Conservation (phyloP, 1,284 basidiomycete species). For the Malassezia nana region DNA sequence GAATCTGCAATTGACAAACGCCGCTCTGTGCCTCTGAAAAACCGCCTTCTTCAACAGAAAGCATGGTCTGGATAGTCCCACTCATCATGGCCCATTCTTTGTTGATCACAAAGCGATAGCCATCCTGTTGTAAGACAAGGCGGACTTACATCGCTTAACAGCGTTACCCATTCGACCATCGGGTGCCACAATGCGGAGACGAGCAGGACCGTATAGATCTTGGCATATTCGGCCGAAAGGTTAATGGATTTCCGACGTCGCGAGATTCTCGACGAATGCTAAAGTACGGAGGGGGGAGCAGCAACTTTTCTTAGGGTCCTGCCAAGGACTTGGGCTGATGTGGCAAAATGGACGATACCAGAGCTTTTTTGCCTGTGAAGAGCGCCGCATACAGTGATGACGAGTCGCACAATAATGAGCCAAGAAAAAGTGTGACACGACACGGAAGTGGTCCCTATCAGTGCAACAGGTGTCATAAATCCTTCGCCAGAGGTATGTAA, state of each 20-base stretch:
- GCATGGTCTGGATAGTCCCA: conserved; percentile 35
- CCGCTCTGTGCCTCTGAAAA: conserved; percentile 50
- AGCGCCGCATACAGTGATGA: neutral
- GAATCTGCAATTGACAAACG: conserved; percentile 48
- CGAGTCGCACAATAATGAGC: neutral
- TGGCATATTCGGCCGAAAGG: conserved; percentile 11
- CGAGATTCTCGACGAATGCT: neutral
- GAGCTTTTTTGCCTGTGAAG: neutral
- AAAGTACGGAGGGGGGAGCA: neutral
- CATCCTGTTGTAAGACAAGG: conserved; percentile 23
- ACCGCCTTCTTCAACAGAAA: conserved; percentile 28
- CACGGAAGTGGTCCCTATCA: neutral
- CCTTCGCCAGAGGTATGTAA: conserved; percentile 5
- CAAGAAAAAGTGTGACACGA: neutral
- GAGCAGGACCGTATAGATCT: neutral
- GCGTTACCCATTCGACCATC: conserved; percentile 29
- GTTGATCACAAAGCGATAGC: conserved; percentile 36
- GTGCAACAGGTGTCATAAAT: conserved; percentile 10
- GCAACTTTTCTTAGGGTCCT: neutral
- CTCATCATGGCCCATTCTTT: conserved; percentile 21
- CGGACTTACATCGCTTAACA: conserved; percentile 34
- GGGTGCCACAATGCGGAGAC: neutral
- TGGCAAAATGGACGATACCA: neutral
- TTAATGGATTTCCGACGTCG: conserved; percentile 6
- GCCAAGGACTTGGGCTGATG: neutral